A percentile compares a stretch with the other conserved stretches of the same genome.
phyloP scores from a whole-genome alignment of 768 basidiomycete species.

The Collybia mongolica region DNA sequence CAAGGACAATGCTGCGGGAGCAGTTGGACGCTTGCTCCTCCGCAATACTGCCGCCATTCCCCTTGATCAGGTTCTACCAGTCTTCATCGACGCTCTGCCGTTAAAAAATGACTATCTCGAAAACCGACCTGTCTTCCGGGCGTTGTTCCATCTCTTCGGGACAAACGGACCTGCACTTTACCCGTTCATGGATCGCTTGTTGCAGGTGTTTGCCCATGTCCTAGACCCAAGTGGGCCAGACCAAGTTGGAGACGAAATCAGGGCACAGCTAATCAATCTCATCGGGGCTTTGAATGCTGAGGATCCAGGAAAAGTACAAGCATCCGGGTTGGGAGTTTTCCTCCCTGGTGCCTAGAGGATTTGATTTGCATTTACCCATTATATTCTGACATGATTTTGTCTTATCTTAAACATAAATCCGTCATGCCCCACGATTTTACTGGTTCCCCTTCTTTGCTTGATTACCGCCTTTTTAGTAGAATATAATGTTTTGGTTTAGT shows the following conservation, averaged over 20 bases:
- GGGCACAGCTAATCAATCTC: conserved; percentile 72
- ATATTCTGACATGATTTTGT: conserved; percentile 9
- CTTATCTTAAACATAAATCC: conserved; percentile 11
- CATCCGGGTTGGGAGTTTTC: conserved; percentile 65
- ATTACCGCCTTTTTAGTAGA: conserved; percentile 14
- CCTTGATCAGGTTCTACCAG: conserved; percentile 86
- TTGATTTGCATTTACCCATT: conserved; percentile 12
- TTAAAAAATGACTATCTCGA: conserved; percentile 87
- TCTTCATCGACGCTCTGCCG: conserved; percentile 80
- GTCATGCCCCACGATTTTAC: conserved; percentile 3
- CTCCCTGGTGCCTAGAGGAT: conserved; percentile 42
- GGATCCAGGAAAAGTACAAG: conserved; percentile 77
- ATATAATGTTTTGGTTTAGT: conserved; percentile 19
- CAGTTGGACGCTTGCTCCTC: conserved; percentile 83
- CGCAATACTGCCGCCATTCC: conserved; percentile 80
- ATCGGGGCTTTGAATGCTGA: conserved; percentile 70
- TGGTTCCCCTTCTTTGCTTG: not conserved
- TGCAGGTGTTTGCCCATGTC: conserved; percentile 78
- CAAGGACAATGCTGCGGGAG: conserved; percentile 95
- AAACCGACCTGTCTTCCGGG: conserved; percentile 86
- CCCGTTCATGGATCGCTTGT: conserved; percentile 75
- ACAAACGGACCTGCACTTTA: conserved; percentile 68
- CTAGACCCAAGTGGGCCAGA: conserved; percentile 74
- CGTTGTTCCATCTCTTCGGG: conserved; percentile 85
- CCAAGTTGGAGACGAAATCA: conserved; percentile 79